Conservation (phyloP, 139 green algal genomes). For the Closterium sp. region DNA sequence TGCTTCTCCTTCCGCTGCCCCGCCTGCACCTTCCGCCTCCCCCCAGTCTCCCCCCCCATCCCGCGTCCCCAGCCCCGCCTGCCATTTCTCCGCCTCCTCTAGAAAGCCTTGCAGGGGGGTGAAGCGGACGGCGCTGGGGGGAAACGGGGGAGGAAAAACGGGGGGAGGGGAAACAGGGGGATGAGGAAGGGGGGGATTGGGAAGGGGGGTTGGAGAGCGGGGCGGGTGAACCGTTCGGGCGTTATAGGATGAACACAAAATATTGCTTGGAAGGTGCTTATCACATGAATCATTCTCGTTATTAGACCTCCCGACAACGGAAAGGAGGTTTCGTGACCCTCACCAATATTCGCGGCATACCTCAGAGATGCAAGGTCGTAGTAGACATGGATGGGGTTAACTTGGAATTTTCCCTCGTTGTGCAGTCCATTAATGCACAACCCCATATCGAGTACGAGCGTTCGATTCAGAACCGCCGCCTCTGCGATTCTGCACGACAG, state of each 20-base stretch:
- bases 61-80: neutral
- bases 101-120: neutral
- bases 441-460: neutral
- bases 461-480: neutral
- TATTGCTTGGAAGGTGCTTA: no score
- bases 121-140: neutral
- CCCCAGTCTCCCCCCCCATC: neutral
- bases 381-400: neutral
- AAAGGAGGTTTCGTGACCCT: no score
- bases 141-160: neutral
- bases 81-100: neutral
- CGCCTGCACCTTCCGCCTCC: neutral
- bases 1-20: neutral
- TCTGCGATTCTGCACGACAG: neutral
- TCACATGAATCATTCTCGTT: no score
- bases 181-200: no score
- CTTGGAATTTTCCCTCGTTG: neutral
- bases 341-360: neutral
- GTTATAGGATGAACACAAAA: no score
- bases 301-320: no score
- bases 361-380: neutral
- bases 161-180: no score
- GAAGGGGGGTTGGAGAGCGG: no score
- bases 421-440: neutral
- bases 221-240: no score